Conservation (phyloP, 2,329 filamentous ascomycete species). For the Verticillium zaregamsianum region DNA sequence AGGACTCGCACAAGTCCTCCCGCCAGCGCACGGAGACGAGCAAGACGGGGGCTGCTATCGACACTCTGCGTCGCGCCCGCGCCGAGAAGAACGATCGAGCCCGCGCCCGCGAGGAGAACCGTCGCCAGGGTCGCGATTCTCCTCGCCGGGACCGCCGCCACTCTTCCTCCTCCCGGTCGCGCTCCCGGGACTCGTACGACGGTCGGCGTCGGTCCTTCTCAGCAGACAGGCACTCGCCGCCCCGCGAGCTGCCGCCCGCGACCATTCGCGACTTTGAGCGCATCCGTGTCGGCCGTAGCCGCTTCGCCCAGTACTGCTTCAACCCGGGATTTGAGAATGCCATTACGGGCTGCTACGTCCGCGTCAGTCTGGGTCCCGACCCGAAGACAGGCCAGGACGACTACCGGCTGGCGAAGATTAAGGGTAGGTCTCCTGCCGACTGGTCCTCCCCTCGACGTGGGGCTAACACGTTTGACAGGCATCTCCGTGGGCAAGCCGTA, state of each 20-base stretch:
- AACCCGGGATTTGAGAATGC: constrained; percentile 83
- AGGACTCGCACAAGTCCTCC: constrained; percentile 64
- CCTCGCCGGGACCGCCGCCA: constrained; percentile 31
- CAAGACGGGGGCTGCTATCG: constrained; percentile 59
- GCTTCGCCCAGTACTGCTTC: constrained; percentile 89
- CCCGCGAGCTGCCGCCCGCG: constrained; percentile 66
- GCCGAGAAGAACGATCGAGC: constrained; percentile 63
- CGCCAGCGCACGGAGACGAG: constrained; percentile 65
- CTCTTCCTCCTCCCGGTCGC: background rate
- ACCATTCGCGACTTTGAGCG: constrained; percentile 80
- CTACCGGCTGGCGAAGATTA: constrained; percentile 87
- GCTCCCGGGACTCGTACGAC: constrained; percentile 51
- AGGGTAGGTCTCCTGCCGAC: constrained; percentile 49
- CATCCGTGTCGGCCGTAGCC: constrained; percentile 75
- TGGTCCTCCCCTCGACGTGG: background rate
- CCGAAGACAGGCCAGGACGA: constrained; percentile 66
- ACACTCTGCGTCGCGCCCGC: constrained; percentile 58
- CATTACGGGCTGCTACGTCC: constrained; percentile 79
- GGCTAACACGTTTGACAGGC: constrained; percentile 43
- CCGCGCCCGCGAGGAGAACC: constrained; percentile 59
- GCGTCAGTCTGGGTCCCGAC: constrained; percentile 78
- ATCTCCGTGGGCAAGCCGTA: constrained; percentile 80
- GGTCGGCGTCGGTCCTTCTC: constrained; percentile 54
- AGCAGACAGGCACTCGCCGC: constrained; percentile 61
- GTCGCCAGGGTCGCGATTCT: constrained; percentile 44